phyloP scores from a whole-genome alignment of 1,284 basidiomycete genomes.

The Thelephora terrestris region DNA sequence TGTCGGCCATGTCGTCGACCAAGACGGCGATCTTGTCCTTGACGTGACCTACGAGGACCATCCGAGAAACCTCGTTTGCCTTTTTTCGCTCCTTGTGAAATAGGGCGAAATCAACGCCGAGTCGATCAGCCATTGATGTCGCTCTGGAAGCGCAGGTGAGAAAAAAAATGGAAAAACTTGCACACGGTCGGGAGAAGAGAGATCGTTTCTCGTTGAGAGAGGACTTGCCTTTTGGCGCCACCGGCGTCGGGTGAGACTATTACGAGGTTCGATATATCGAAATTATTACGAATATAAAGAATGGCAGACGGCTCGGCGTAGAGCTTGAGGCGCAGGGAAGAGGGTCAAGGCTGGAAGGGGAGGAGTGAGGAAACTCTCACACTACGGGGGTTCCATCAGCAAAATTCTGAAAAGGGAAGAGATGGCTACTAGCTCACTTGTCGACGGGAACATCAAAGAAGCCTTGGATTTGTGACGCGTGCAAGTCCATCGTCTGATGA shows the following conservation, averaged over 20 bases:
- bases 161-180: background rate
- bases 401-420: conserved; percentile 1
- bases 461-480: conserved; percentile 98
- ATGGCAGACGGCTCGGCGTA: conserved; percentile 97
- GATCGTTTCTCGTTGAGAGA: background rate
- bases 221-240: conserved; percentile 85
- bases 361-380: background rate
- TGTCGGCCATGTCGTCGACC: conserved; percentile 99
- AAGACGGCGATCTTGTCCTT: conserved; percentile 91
- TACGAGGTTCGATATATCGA: conserved; percentile 81
- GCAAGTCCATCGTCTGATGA: conserved; percentile 90
- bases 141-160: conserved; percentile 46
- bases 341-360: background rate
- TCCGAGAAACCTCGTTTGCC: conserved; percentile 97
- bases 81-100: conserved; percentile 99
- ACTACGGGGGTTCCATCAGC: background rate
- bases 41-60: conserved; percentile 96
- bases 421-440: conserved; percentile 61
- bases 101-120: conserved; percentile 96
- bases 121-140: conserved; percentile 92
- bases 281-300: conserved; percentile 89
- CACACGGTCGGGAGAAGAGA: background rate
- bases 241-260: conserved; percentile 99
- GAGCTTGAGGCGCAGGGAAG: conserved; percentile 40
- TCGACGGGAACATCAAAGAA: conserved; percentile 99